A percentile compares a stretch with the other conserved stretches of the same genome.
Evolutionary conservation across 345 rosid species (phyloP).

Genomic region (Alliaria petiolata): DNA sequence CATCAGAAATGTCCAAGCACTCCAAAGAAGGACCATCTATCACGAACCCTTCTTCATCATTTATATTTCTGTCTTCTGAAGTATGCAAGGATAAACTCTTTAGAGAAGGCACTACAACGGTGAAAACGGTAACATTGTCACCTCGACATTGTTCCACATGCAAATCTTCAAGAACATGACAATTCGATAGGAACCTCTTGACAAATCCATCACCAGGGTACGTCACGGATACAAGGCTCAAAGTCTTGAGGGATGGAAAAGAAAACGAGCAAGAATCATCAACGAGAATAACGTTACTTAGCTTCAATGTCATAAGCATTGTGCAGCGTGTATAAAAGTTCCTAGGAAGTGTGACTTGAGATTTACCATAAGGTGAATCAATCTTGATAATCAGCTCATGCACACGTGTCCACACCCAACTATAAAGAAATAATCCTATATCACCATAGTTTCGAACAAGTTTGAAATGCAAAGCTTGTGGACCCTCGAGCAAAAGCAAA

Average conservation of each 20-base stretch:
- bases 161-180: constrained; percentile 19
- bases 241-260: neutral
- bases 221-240: neutral
- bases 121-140: constrained; percentile 11
- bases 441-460: neutral
- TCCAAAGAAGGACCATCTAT: constrained; percentile 13
- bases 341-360: neutral
- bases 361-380: neutral
- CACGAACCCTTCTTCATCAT: neutral
- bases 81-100: neutral
- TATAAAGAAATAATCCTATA: too few species aligned
- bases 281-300: neutral
- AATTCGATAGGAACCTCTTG: neutral
- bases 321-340: neutral
- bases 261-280: neutral
- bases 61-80: too few species aligned
- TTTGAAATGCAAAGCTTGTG: constrained; percentile 2
- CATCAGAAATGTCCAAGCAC: neutral
- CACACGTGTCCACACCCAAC: neutral
- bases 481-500: neutral
- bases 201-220: neutral
- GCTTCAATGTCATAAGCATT: constrained; percentile 10
- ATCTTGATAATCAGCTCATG: neutral
- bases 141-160: neutral
- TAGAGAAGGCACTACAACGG: neutral